These are phyloP conservation scores for Pisolithus tinctorius DNA, from an alignment of 768 basidiomycete genomes.

Conservation along the genomic window DNA sequence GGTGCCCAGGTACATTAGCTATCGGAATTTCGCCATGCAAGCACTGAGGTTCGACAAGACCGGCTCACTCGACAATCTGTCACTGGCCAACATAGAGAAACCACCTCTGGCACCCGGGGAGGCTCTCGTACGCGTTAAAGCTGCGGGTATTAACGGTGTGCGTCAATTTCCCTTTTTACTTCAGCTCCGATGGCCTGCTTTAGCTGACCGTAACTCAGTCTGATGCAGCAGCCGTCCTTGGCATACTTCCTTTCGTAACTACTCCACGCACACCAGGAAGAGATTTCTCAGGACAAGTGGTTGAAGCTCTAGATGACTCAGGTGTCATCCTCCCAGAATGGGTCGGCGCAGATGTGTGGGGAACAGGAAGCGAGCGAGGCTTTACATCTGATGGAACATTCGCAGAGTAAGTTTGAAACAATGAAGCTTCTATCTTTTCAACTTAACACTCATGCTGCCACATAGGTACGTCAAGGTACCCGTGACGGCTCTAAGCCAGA, in stretches of 20 bases:
- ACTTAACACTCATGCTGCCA: neutral
- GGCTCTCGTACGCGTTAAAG: conserved; percentile 26
- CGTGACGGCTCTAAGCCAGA: conserved; percentile 22
- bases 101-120: conserved; percentile 25
- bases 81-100: conserved; percentile 17
- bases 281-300: conserved; percentile 30
- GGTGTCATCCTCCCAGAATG: conserved; percentile 14
- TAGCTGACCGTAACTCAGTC: conserved; percentile 14
- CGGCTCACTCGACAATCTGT: conserved; percentile 24
- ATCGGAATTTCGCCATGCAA: conserved; percentile 18
- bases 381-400: conserved; percentile 28
- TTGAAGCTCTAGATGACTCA: conserved; percentile 22
- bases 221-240: conserved; percentile 23
- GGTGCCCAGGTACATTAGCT: conserved; percentile 1
- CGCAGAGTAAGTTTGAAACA: conserved; percentile 20
- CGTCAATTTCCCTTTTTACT: conserved; percentile 1
- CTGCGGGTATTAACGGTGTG: conserved; percentile 29
- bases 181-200: neutral
- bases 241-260: conserved; percentile 26
- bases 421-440: neutral
- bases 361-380: conserved; percentile 27
- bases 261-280: conserved; percentile 25
- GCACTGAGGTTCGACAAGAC: conserved; percentile 27
- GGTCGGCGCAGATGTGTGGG: conserved; percentile 28
- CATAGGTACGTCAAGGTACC: conserved; percentile 25